Conservation (phyloP, 148 eudicot species). For the Nyssa sinensis region DNA sequence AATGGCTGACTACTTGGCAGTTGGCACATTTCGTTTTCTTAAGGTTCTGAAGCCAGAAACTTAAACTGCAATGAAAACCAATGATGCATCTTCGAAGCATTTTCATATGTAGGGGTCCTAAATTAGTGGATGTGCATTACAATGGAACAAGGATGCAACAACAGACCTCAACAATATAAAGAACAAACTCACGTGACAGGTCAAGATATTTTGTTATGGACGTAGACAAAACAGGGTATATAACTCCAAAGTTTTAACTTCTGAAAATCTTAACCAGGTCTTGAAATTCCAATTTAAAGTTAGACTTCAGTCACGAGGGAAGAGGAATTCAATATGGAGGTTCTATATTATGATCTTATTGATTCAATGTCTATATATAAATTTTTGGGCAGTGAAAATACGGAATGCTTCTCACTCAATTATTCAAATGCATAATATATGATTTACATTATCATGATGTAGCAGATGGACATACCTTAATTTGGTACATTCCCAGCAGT, state of each 20-base stretch:
- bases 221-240: neutral
- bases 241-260: neutral
- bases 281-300: neutral
- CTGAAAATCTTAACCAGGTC: neutral
- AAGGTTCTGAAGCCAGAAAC: neutral
- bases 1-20: neutral
- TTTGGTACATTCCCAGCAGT: constrained; percentile 93
- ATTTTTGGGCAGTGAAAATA: constrained; percentile 5
- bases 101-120: no score
- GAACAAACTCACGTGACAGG: neutral
- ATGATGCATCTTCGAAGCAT: no score
- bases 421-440: neutral
- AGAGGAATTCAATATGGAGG: neutral
- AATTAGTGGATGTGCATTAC: neutral
- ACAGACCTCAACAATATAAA: neutral
- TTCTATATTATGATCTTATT: neutral
- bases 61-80: neutral
- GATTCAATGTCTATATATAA: neutral
- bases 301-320: neutral
- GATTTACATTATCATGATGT: no score
- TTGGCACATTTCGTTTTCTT: constrained; percentile 7
- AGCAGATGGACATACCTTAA: constrained; percentile 56
- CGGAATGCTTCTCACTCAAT: neutral
- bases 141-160: neutral
- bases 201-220: neutral